Evolutionary conservation across 306 rosid genomes (phyloP), one percentile per base, ranked within the genome.

Genomic region (Casuarina glauca): DNA sequence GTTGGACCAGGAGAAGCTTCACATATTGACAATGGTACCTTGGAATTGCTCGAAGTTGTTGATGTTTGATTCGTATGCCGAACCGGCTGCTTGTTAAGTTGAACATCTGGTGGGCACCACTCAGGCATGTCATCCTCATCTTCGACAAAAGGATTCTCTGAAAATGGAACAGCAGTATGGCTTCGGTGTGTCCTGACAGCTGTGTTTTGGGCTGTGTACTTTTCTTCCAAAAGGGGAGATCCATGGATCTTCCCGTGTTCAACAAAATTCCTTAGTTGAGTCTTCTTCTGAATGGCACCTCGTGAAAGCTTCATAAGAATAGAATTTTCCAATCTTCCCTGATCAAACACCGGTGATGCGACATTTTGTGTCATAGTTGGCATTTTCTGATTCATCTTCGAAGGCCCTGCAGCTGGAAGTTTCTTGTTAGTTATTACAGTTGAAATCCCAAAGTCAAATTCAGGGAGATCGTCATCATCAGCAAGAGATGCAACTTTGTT

Each of bases 121-220:
- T 79, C 77, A 16, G 77, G 77, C 77, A 79, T 79, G 73, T 79
- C 77, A 48, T 79, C 72, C 13, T 78, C 76, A 42, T 49, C 70
- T 44, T 78, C 66, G 2, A 32, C 20, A 42, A 79, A 79, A 63
- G 13, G 77, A 39, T 61, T 79, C 67, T 39, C 60, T 17, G 46
- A 0, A n/a, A 11, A 43, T 39, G 53, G 45, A 19, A 49, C 73
- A 16, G 38, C 45, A 10, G 19, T 43, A 19, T 35, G 50, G 67
- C 66, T 43, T 4, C 52, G 10, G 19, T 39, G 67, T 61, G 45
- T 72, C 42, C 45, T 62, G 54, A 20, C 39, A 50, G n/a, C 67
- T 72, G 36, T 70, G 70, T 46, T 38, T n/a, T 78, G 71, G 36
- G 51, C 50, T 2, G 50, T 5, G 50, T 63, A 48, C 58, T 32